A percentile compares a stretch with the other conserved stretches of the same genome.
Conservation (phyloP, 257 asterid genomes). For the Primulina eburnea region DNA sequence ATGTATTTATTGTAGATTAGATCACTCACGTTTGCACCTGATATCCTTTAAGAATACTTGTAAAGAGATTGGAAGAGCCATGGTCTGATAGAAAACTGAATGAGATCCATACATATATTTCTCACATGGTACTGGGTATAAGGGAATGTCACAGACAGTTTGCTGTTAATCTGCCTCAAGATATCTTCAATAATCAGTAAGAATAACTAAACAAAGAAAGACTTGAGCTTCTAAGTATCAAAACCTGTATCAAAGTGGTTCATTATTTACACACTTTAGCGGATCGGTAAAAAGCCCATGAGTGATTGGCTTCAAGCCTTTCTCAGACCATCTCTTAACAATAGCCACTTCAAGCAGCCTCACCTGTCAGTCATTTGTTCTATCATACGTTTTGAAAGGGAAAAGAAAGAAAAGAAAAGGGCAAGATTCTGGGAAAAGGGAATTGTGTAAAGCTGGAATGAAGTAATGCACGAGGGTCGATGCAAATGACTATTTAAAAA, state of each 20-base stretch:
- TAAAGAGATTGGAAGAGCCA: neutral
- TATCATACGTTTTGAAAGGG: neutral
- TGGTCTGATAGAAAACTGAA: constrained; percentile 5
- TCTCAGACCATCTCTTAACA: constrained; percentile 52
- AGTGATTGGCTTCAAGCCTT: constrained; percentile 50
- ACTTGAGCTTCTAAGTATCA: neutral
- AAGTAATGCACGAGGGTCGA: neutral
- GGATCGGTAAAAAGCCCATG: constrained; percentile 59
- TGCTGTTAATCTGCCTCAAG: constrained; percentile 1
- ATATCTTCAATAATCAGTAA: constrained; percentile 2
- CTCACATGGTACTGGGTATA: neutral
- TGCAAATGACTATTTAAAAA: neutral
- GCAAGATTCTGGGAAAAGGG: neutral
- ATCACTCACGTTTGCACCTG: neutral
- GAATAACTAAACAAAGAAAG: constrained; percentile 25
- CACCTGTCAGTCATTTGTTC: constrained; percentile 51
- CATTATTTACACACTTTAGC: constrained; percentile 58
- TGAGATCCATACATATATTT: constrained; percentile 3
- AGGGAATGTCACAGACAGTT: constrained; percentile 4
- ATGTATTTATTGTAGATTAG: neutral
- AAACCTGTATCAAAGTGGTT: constrained; percentile 29
- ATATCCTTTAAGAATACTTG: neutral
- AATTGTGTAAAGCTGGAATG: neutral
- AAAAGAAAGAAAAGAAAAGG: neutral
- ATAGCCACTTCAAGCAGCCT: constrained; percentile 70